These are phyloP conservation scores for Cicer cuneatum DNA, from an alignment of 306 rosid genomes.

Conservation along the genomic window DNA sequence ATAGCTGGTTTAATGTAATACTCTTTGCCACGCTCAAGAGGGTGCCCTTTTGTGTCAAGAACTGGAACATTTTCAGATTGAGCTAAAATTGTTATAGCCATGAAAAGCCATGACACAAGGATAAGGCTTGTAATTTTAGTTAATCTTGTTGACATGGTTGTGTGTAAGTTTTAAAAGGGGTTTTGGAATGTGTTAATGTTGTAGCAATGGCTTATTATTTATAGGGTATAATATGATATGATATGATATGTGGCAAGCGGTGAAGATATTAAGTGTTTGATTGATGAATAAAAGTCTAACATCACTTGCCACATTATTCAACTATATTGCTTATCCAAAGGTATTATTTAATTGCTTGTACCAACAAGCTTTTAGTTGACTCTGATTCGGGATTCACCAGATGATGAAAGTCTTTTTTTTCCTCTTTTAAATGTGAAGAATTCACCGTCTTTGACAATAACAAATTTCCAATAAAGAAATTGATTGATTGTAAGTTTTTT, in stretches of 20 bases:
- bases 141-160: slow-evolving; percentile 35
- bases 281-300: slow-evolving; percentile 31
- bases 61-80: slow-evolving; percentile 46
- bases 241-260: background rate
- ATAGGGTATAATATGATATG: slow-evolving; percentile 8
- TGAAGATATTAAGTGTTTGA: slow-evolving; percentile 11
- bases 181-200: background rate
- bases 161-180: background rate
- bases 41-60: slow-evolving; percentile 55
- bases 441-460: no score
- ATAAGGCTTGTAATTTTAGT: slow-evolving; percentile 27
- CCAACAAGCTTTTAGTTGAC: background rate
- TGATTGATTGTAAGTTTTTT: no score
- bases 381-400: no score
- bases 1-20: slow-evolving; percentile 71
- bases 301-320: slow-evolving; percentile 16
- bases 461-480: no score
- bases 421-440: no score
- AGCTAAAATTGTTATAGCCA: slow-evolving; percentile 42
- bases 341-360: background rate
- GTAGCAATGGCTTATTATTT: background rate
- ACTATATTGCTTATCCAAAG: background rate
- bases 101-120: slow-evolving; percentile 32
- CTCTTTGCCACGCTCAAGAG: slow-evolving; percentile 49
- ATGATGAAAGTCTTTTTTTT: no score